These are phyloP conservation scores for Colletotrichum sp. DNA, from an alignment of 2,329 filamentous ascomycete species.

Conservation along the genomic window DNA sequence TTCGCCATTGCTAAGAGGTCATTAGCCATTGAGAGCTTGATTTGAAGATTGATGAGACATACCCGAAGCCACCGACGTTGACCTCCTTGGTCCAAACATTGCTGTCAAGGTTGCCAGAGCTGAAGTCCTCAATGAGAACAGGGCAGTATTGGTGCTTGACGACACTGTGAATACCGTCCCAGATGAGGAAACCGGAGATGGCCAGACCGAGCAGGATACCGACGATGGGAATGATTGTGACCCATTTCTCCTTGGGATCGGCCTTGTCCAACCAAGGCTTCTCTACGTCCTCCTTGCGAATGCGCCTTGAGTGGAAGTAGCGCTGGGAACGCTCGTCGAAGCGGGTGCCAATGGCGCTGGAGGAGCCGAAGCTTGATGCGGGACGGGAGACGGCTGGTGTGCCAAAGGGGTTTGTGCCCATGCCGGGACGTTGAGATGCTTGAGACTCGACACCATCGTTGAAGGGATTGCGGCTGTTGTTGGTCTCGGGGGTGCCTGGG, in stretches of 20 bases:
- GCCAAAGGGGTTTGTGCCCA: constrained; percentile 48
- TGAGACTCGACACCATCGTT: constrained; percentile 42
- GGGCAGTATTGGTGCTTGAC: constrained; percentile 76
- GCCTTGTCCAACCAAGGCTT: constrained; percentile 78
- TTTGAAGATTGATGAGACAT: constrained; percentile 35
- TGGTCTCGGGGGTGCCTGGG: constrained; percentile 47
- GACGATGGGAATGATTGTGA: constrained; percentile 77
- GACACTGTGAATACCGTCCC: constrained; percentile 75
- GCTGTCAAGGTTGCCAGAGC: constrained; percentile 56
- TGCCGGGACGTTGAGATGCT: constrained; percentile 32
- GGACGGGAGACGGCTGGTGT: constrained; percentile 51
- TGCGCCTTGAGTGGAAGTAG: constrained; percentile 77
- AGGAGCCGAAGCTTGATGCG: constrained; percentile 51
- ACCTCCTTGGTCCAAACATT: constrained; percentile 77
- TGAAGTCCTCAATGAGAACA: constrained; percentile 71
- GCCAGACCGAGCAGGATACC: constrained; percentile 73
- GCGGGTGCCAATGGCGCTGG: constrained; percentile 40
- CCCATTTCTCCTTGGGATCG: constrained; percentile 85
- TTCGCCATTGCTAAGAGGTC: constrained; percentile 69
- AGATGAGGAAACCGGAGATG: constrained; percentile 74
- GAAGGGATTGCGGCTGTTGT: constrained; percentile 43
- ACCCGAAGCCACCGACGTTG: constrained; percentile 79
- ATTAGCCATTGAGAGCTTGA: not conserved
- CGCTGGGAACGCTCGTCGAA: constrained; percentile 47
- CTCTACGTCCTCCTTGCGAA: constrained; percentile 75